Conservation (phyloP, 805 yeast genomes). For the Wickerhamomyces silvicola region DNA sequence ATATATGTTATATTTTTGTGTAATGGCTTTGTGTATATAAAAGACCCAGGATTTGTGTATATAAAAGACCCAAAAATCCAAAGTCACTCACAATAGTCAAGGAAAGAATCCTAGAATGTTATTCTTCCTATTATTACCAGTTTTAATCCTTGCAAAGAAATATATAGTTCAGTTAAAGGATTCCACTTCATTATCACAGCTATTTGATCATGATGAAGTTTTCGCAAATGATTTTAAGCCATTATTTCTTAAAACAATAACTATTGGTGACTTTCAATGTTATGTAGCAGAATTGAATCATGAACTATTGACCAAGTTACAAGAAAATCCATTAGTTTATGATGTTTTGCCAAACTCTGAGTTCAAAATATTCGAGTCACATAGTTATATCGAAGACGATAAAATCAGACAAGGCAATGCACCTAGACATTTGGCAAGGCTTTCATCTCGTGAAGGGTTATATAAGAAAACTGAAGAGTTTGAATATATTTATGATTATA, state of each 20-base stretch:
- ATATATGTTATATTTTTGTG: too few relatives aligned
- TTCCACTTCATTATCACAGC: too few relatives aligned
- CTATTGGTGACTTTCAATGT: slow-evolving; percentile 39
- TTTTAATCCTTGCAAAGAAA: too few relatives aligned
- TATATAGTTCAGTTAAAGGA: too few relatives aligned
- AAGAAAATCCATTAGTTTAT: slow-evolving; percentile 51
- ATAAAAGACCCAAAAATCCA: too few relatives aligned
- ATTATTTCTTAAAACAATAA: not conserved
- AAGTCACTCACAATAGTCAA: too few relatives aligned
- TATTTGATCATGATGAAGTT: not conserved
- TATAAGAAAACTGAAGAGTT: slow-evolving; percentile 1
- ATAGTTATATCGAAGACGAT: not conserved
- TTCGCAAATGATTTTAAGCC: not conserved
- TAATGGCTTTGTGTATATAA: too few relatives aligned
- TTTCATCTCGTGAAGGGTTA: slow-evolving; percentile 38
- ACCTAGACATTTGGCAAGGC: slow-evolving; percentile 59
- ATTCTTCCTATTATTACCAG: too few relatives aligned
- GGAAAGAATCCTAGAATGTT: too few relatives aligned
- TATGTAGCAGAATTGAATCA: slow-evolving; percentile 51
- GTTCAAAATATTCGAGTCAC: too few relatives aligned
- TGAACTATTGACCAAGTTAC: slow-evolving; percentile 34
- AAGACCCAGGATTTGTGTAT: too few relatives aligned
- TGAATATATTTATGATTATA: slow-evolving; percentile 40
- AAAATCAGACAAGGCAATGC: slow-evolving; percentile 31
- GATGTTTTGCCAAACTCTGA: slow-evolving; percentile 65